Evolutionary conservation across 345 rosid genomes (phyloP).

Genomic region (Brassica rapa): DNA sequence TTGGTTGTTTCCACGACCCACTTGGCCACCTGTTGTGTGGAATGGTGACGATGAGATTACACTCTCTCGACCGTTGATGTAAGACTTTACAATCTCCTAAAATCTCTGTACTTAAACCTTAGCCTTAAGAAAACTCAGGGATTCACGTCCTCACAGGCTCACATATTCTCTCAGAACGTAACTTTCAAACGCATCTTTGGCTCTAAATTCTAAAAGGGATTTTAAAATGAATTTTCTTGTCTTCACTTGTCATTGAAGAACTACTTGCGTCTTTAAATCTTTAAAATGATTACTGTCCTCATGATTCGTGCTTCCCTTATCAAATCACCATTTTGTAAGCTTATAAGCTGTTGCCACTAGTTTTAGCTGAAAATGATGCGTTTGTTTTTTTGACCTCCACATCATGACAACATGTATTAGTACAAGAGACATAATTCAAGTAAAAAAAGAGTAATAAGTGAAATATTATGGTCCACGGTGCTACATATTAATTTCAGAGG

Average conservation of each 20-base stretch:
- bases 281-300: not conserved
- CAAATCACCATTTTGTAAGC: not conserved
- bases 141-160: constrained; percentile 18
- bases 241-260: not conserved
- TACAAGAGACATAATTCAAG: constrained; percentile 10
- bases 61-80: constrained; percentile 27
- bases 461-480: constrained; percentile 18
- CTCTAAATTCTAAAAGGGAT: not conserved
- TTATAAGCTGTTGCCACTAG: constrained; percentile 32
- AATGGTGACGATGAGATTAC: constrained; percentile 24
- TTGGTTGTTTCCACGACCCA: constrained; percentile 12
- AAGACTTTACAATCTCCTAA: constrained; percentile 19
- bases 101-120: constrained; percentile 25
- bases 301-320: not conserved
- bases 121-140: constrained; percentile 27
- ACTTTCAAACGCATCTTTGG: not conserved
- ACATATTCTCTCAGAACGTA: not conserved
- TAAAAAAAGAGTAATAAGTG: not conserved
- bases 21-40: constrained; percentile 30
- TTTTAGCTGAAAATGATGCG: constrained; percentile 26
- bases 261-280: not conserved
- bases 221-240: not conserved
- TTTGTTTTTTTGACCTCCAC: constrained; percentile 27
- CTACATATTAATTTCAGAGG: not conserved
- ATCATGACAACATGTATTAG: constrained; percentile 24